Conservation (phyloP, 192 early-diverging fungal genomes). For the Chytriomyces sp. region DNA sequence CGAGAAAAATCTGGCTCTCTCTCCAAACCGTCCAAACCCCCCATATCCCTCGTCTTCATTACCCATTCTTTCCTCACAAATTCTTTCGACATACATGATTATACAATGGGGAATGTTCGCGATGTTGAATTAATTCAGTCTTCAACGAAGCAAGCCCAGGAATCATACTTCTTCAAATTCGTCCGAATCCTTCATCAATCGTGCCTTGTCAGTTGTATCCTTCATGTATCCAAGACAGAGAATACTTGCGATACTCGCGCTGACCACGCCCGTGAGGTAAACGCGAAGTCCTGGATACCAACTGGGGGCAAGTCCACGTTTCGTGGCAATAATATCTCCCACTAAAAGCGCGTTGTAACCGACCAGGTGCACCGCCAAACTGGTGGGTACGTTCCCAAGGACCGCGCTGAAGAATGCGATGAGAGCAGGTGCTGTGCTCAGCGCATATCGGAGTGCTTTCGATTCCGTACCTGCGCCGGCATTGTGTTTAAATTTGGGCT, state of each 20-base stretch:
- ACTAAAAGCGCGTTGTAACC: not conserved
- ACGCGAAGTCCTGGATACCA: conserved; percentile 20
- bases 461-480: not conserved
- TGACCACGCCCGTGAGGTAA: not conserved
- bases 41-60: no score
- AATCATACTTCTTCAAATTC: not conserved
- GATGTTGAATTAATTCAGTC: not conserved
- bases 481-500: not conserved
- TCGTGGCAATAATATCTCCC: not conserved
- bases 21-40: no score
- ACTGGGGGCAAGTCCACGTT: not conserved
- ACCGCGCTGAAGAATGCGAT: not conserved
- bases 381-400: not conserved
- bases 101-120: not conserved
- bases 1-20: no score
- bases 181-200: not conserved
- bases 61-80: not conserved
- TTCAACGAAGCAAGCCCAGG: no score
- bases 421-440: not conserved
- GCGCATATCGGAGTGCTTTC: not conserved
- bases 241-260: not conserved
- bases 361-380: not conserved
- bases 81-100: not conserved
- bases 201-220: not conserved
- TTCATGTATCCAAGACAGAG: not conserved